These are phyloP conservation scores for Excoecaria agallocha DNA, from an alignment of 345 rosid genomes.

Conservation along the genomic window DNA sequence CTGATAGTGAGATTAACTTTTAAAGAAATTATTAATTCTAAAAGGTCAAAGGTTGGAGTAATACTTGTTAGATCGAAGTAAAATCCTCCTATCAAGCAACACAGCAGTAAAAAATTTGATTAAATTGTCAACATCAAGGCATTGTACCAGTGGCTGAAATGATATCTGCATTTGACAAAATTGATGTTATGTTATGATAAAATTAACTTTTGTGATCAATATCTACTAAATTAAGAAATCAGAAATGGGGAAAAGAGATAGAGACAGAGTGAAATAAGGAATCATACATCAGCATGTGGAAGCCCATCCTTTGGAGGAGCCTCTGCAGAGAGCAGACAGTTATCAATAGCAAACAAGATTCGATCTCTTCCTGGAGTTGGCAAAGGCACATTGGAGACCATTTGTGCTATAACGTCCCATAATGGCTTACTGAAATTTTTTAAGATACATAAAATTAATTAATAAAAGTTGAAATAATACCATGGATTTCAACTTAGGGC, in stretches of 20 bases:
- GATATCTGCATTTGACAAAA: conserved; percentile 65
- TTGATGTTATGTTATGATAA: no score
- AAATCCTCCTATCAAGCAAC: conserved; percentile 84
- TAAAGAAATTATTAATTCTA: not conserved
- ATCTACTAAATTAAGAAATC: conserved; percentile 11
- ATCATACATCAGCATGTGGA: conserved; percentile 91
- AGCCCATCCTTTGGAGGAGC: conserved; percentile 91
- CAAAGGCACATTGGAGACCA: conserved; percentile 83
- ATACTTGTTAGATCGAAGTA: conserved; percentile 96
- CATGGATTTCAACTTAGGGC: conserved; percentile 1
- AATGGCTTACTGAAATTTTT: conserved; percentile 82
- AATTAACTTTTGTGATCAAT: not conserved
- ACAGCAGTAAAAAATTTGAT: conserved; percentile 86
- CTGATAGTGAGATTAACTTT: not conserved
- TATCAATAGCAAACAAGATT: conserved; percentile 85
- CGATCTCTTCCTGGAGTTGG: conserved; percentile 94
- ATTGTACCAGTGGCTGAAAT: conserved; percentile 92
- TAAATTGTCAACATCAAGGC: conserved; percentile 93
- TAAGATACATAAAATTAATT: conserved; percentile 34
- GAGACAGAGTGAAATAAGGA: conserved; percentile 13
- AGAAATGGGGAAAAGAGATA: conserved; percentile 15
- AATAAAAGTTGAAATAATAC: conserved; percentile 1
- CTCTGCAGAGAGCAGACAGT: conserved; percentile 76
- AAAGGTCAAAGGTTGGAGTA: conserved; percentile 16
- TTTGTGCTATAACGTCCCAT: conserved; percentile 76